Conservation (phyloP, 1,284 basidiomycete species). For the Malassezia psittaci region DNA sequence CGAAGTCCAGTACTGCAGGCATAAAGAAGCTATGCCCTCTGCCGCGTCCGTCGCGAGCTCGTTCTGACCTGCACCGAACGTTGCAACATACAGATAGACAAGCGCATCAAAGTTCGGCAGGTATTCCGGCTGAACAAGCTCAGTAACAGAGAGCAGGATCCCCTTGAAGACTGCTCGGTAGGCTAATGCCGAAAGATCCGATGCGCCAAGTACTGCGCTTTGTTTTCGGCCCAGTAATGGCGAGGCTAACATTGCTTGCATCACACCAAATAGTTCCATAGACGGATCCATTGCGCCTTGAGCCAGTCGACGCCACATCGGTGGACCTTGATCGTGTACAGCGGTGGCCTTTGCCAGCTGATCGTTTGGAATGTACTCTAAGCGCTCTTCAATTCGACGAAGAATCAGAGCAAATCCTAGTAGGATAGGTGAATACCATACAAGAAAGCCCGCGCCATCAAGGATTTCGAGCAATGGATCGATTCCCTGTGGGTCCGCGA, state of each 20-base stretch:
- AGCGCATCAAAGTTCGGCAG: conserved; percentile 56
- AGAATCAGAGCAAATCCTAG: conserved; percentile 70
- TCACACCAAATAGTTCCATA: conserved; percentile 34
- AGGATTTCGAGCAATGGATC: conserved; percentile 56
- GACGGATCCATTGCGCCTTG: conserved; percentile 45
- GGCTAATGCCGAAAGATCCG: conserved; percentile 62
- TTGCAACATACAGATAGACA: conserved; percentile 65
- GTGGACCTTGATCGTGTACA: conserved; percentile 31
- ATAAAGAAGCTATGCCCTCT: conserved; percentile 62
- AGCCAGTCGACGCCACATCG: conserved; percentile 46
- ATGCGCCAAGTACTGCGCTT: conserved; percentile 12
- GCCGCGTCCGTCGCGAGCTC: conserved; percentile 20
- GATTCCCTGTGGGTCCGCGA: conserved; percentile 19
- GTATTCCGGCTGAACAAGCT: conserved; percentile 61
- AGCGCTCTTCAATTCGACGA: conserved; percentile 38
- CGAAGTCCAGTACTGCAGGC: conserved; percentile 64
- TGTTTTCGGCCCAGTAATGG: conserved; percentile 33
- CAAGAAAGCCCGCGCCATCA: conserved; percentile 51
- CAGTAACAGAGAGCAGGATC: conserved; percentile 56
- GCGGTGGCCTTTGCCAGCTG: conserved; percentile 21
- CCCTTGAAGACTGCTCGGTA: conserved; percentile 75
- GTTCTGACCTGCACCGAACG: conserved; percentile 55
- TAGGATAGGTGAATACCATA: conserved; percentile 60
- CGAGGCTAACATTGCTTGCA: conserved; percentile 37
- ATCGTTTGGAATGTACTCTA: conserved; percentile 24